Evolutionary conservation across 2,329 filamentous ascomycete species (phyloP).

Genomic region (Fusarium zealandicum): DNA sequence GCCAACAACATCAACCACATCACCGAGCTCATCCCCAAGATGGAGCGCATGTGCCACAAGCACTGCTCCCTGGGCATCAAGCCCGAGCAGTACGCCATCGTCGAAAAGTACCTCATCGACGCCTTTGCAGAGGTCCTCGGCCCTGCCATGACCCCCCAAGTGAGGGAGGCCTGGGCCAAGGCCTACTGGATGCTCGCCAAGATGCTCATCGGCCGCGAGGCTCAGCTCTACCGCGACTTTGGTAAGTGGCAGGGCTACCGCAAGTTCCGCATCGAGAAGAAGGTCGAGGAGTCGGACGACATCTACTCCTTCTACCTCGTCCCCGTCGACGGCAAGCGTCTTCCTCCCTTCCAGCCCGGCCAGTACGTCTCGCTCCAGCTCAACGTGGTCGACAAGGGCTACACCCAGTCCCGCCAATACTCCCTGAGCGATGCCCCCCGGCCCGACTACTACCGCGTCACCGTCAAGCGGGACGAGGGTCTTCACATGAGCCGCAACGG

Average conservation of each 20-base stretch:
- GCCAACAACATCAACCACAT: slow-evolving; percentile 73
- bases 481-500: slow-evolving; percentile 47
- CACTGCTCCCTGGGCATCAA: slow-evolving; percentile 74
- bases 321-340: slow-evolving; percentile 65
- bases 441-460: slow-evolving; percentile 71
- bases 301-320: slow-evolving; percentile 75
- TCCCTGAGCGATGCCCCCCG: slow-evolving; percentile 72
- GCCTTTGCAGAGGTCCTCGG: slow-evolving; percentile 74
- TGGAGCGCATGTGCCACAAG: slow-evolving; percentile 71
- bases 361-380: slow-evolving; percentile 74
- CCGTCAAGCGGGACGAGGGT: slow-evolving; percentile 71
- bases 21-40: slow-evolving; percentile 59
- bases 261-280: slow-evolving; percentile 69
- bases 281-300: slow-evolving; percentile 70
- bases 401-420: slow-evolving; percentile 74
- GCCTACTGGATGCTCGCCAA: slow-evolving; percentile 78
- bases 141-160: slow-evolving; percentile 66
- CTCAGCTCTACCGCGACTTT: slow-evolving; percentile 66
- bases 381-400: slow-evolving; percentile 62
- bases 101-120: slow-evolving; percentile 72
- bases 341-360: slow-evolving; percentile 71
- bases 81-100: slow-evolving; percentile 73
- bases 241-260: slow-evolving; percentile 72
- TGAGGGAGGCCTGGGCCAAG: slow-evolving; percentile 71
- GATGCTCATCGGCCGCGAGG: slow-evolving; percentile 73